phyloP scores from a whole-genome alignment of 257 asterid genomes.

The Cruciata laevipes region DNA sequence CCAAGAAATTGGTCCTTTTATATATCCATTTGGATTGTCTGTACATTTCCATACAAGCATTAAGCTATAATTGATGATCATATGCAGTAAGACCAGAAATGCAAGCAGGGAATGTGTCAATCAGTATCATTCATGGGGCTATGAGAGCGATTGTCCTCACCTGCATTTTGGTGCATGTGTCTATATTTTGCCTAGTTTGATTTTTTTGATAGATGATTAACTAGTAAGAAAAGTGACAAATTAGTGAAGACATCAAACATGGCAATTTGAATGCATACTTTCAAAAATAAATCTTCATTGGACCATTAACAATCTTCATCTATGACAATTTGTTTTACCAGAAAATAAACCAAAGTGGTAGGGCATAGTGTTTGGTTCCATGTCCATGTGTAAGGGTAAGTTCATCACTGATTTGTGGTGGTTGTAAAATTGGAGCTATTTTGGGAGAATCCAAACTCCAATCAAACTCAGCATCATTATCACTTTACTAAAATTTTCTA shows the following conservation, averaged over 20 bases:
- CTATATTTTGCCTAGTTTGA: not conserved
- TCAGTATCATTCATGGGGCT: not conserved
- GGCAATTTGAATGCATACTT: no score
- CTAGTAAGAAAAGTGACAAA: no score
- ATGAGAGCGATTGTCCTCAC: not conserved
- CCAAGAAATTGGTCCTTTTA: not conserved
- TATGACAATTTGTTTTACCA: no score
- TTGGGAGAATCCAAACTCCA: not conserved
- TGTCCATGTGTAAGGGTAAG: not conserved
- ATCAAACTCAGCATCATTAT: conserved; percentile 8
- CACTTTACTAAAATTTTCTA: not conserved
- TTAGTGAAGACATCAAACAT: no score
- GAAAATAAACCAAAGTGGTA: no score
- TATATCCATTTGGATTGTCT: conserved; percentile 1
- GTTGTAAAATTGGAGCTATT: not conserved
- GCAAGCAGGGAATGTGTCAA: not conserved
- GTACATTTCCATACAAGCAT: not conserved
- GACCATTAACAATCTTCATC: no score
- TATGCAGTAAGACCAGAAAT: not conserved
- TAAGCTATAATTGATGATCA: not conserved
- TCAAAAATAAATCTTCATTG: no score
- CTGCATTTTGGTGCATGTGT: no score
- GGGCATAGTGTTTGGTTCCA: no score
- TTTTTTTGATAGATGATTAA: no score
- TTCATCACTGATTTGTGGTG: not conserved